Base-by-base conservation (phyloP, 2,329 filamentous ascomycete species). In the Thielaviopsis populi region DNA sequence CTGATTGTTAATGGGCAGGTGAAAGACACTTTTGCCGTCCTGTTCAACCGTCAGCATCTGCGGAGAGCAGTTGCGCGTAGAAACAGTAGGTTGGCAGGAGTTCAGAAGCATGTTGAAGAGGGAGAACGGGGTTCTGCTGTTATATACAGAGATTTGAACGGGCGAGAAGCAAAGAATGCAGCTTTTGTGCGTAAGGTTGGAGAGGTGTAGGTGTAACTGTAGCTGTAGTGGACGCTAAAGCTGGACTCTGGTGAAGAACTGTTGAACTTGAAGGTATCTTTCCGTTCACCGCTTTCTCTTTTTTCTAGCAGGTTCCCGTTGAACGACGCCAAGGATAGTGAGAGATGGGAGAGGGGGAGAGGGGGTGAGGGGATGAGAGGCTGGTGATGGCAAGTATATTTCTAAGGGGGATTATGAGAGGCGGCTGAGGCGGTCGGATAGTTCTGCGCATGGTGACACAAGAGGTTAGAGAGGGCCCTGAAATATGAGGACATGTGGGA, bases 211-310 rank as follows among this genome's bases (percentile, higher is more conserved):
- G 6, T 19, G 13, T 50, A 42, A 15, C 22, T 30, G n/a, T 24
- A 8, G 61, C 13, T 5, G 4, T 54, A 24, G 37, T 22, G 3
- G 40, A 61, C 17, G 24, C 59, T n/a, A 50, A 11, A 22, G 13
- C 46, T 2, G 11, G 8, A 56, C 27, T n/a, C 30, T 19, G 27
- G 30, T 37, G 27, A 3, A n/a, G 8, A 10, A 3, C 15, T 33
- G 7, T 56, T n/a, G 53, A 13, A 10, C 6, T 37, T 30, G 27
- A 33, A 50, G 17, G 56, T 48, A 48, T n/a, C 24, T 61, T 48
- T 61, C 59, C 59, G 59, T 61, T 61, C 59, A 61, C 59, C 59
- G 59, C 59, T 61, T 48, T 30, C 53, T 56, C 17, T 56, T 61
- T 42, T 27, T 15, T 19, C n/a, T 27, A 33, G 59, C 59, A 61